Evolutionary conservation across 2,329 filamentous ascomycete species (phyloP).

Genomic region (Stachybotrys chlorohalonatus): DNA sequence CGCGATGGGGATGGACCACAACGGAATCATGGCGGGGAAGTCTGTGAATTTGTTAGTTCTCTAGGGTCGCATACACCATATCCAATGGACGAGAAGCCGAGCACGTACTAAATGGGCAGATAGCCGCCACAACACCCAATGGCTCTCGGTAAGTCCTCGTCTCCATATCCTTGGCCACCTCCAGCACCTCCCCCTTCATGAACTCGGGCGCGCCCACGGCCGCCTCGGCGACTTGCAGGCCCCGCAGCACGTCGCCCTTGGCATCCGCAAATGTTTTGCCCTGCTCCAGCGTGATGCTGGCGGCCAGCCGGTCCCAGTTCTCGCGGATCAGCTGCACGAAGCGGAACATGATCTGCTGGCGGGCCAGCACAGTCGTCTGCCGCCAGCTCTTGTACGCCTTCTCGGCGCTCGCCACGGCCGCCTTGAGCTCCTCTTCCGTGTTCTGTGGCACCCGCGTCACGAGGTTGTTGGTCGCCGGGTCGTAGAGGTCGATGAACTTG

Average conservation of each 20-base stretch:
- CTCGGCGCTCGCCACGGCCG: conserved; percentile 65
- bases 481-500: conserved; percentile 70
- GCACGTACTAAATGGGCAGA: conserved; percentile 71
- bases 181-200: conserved; percentile 73
- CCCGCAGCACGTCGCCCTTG: conserved; percentile 70
- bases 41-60: conserved; percentile 37
- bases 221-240: conserved; percentile 77
- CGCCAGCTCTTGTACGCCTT: conserved; percentile 69
- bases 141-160: conserved; percentile 76
- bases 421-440: conserved; percentile 67
- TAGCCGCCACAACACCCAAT: conserved; percentile 71
- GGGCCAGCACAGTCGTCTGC: conserved; percentile 59
- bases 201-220: conserved; percentile 73
- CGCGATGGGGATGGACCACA: conserved; percentile 85
- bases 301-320: conserved; percentile 77
- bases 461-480: conserved; percentile 79
- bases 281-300: conserved; percentile 80
- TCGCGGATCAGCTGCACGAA: conserved; percentile 71
- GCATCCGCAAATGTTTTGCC: conserved; percentile 83
- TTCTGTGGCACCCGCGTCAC: conserved; percentile 77
- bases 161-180: conserved; percentile 87
- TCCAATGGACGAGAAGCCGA: background rate
- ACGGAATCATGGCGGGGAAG: conserved; percentile 85
- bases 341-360: conserved; percentile 84
- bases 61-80: background rate